Base-by-base conservation (phyloP, 495 filamentous ascomycete species). In the Talaromyces borbonicus region DNA sequence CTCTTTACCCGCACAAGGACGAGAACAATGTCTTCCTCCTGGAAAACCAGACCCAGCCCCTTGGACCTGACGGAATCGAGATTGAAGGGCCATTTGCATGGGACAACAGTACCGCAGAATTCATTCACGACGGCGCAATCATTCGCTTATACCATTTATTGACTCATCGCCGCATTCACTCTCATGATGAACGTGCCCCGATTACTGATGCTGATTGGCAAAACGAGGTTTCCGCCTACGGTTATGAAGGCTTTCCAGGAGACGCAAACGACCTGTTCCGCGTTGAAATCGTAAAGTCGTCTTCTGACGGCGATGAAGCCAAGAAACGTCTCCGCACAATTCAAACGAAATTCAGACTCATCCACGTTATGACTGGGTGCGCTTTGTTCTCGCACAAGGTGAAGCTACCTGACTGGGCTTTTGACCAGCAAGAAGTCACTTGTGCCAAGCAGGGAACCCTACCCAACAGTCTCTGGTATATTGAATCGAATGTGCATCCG, bases 181-280 rank as follows among this genome's bases (percentile, higher is more conserved):
- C 93, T 7, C 92, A 98, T 62, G 90, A 97, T 61, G 84, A 90
- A 42, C 87, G 92, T n/a, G 81, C 92, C n/a, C 92, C 92, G 9
- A 81, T 98, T 49, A 94, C 86, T 16, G 92, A 98, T 58, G 90
- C 87, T 2, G 92, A 98, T 5, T 98, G 92, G 92, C 92, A 98
- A 58, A 94, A 90, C 54, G 92, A 98, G 63, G 87, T 96, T 11
- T 96, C 92, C 5, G 92, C 92, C 12, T 98, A 98, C 61, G 92
- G 92, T 22, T 96, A 95, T 52, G 89, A 95, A 61, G 93, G 93
- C 6, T 98, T 98, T 56, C 77, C 89, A 43, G 92, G 92, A 44
- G 92, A 98, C 63, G 92, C 92, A 40, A 98, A 98, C 56, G 92
- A 98, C 60, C 69, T 87, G 22, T 98, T 94, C 79, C 83, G 87